Base-by-base conservation (phyloP, 2,329 filamentous ascomycete species). In the Aspergillaceae sp. region DNA sequence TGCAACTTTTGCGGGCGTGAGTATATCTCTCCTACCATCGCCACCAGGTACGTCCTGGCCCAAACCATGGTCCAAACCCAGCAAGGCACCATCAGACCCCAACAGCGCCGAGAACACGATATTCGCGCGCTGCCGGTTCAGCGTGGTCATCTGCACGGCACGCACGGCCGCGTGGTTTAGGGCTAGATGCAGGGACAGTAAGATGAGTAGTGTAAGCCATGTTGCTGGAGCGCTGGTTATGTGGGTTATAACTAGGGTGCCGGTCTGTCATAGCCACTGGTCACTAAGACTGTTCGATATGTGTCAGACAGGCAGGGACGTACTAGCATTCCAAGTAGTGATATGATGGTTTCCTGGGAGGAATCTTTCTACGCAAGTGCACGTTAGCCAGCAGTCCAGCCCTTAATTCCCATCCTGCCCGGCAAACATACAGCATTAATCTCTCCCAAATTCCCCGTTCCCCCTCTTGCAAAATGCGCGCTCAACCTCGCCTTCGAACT, bases 341-440 rank as follows among this genome's bases (percentile, higher is more conserved):
- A 91, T 47, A 98, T 87, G 19, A 95, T 82, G 0, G 91, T 97
- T 68, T 97, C 92, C 69, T 97, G 92, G 54, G 87, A 94, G 8
- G 89, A 89, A 63, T 97, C 91, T 77, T 95, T 83, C 72, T 78
- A 57, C 41, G 30, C 10, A 46, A 36, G 19, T 2, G 19, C 19
- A 19, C 19, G 11, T 54, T 29, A 55, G 40, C 44, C 19, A 19
- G 19, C 19, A 19, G 19, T 19, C 19, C 19, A 19, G 19, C 19
- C 19, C 19, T 19, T 19, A 19, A 19, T 19, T 19, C 19, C 19
- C 19, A 19, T 19, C 19, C 19, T 19, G 2, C 19, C 19, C 40
- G 42, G 29, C 10, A 11, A 8, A 37, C 10, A 40, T 26, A 80
- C 78, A 47, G 91, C 90, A 68, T 96, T 97, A 47, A 98, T 75